phyloP scores from a whole-genome alignment of 2,329 filamentous ascomycete genomes.

The Botrytis cinerea region DNA sequence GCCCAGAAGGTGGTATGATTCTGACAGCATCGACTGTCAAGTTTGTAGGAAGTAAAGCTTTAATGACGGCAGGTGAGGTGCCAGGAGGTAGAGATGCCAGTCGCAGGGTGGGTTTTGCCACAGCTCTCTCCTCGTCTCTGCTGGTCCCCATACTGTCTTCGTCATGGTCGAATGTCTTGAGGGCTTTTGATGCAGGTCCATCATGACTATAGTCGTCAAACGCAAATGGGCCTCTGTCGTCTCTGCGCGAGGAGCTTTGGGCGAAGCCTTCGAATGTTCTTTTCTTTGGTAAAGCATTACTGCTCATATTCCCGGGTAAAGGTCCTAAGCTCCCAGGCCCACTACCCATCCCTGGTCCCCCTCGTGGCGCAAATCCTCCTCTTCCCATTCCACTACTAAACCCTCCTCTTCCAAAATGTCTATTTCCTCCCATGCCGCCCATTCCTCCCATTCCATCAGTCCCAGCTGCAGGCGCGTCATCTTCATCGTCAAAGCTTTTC shows the following conservation, averaged over 20 bases:
- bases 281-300: slow-evolving; percentile 47
- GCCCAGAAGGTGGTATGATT: slow-evolving; percentile 59
- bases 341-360: slow-evolving; percentile 43
- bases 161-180: slow-evolving; percentile 44
- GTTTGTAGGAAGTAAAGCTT: slow-evolving; percentile 58
- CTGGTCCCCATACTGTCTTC: slow-evolving; percentile 43
- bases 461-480: slow-evolving; percentile 41
- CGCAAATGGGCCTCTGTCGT: slow-evolving; percentile 39
- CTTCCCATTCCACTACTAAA: slow-evolving; percentile 40
- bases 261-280: slow-evolving; percentile 53
- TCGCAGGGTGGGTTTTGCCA: slow-evolving; percentile 63
- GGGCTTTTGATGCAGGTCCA: slow-evolving; percentile 32
- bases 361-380: slow-evolving; percentile 40
- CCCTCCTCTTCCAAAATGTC: slow-evolving; percentile 28
- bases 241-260: slow-evolving; percentile 40
- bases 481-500: slow-evolving; percentile 70
- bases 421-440: slow-evolving; percentile 40
- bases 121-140: slow-evolving; percentile 57
- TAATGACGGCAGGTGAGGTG: slow-evolving; percentile 60
- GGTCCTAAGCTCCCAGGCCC: slow-evolving; percentile 65
- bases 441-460: slow-evolving; percentile 19
- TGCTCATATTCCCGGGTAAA: slow-evolving; percentile 48
- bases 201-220: slow-evolving; percentile 41
- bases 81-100: slow-evolving; percentile 62
- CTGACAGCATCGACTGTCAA: slow-evolving; percentile 73